Base-by-base conservation (phyloP, 2,329 filamentous ascomycete species). In the Cercospora canescens region DNA sequence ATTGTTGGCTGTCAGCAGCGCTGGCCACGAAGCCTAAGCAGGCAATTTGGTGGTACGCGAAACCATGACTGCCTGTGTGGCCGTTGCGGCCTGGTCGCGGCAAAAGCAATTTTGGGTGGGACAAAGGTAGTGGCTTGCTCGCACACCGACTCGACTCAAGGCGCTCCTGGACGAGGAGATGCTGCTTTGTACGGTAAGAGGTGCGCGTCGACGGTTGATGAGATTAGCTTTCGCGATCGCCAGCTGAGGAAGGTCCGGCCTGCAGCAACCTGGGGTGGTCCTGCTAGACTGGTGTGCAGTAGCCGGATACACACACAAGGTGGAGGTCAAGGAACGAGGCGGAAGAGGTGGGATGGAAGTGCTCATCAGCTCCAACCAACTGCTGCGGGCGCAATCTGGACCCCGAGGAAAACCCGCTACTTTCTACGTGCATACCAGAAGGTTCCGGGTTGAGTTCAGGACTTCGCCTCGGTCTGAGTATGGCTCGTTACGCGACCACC, bases 161-260 rank as follows among this genome's bases (percentile, higher is more conserved):
- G 52, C 52, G 28, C 32, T 30, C 2, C 32, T 55, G 12, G 28
- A 55, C 52, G 52, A 55, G 16, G 52, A 34, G 28, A 32, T 18
- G 52, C n/a, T 55, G 52, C 52, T 35, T 32, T 55, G 32, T 50
- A 14, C 21, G 11, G 45, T 55, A 55, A 28, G 52, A 55, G 52
- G 52, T 55, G 54, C 41, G 18, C 34, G 50, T 56, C n/a, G 35
- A 63, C 37, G 34, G 39, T 14, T 45, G 59, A 50, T 50, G 52
- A 62, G 64, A 66, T 66, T 66, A 58, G 55, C 50, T 66, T 66
- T 62, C 37, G 59, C 64, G 62, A 64, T 64, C 56, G 62, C 37
- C 62, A 64, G 56, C 62, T 55, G 21, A 56, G 26, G 32, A 41
- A 39, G 18, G 60, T 35, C 60, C 37, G 41, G 60, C 48, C 26